phyloP scores from a whole-genome alignment of 1,284 basidiomycete species.

The Chondrostereum purpureum region DNA sequence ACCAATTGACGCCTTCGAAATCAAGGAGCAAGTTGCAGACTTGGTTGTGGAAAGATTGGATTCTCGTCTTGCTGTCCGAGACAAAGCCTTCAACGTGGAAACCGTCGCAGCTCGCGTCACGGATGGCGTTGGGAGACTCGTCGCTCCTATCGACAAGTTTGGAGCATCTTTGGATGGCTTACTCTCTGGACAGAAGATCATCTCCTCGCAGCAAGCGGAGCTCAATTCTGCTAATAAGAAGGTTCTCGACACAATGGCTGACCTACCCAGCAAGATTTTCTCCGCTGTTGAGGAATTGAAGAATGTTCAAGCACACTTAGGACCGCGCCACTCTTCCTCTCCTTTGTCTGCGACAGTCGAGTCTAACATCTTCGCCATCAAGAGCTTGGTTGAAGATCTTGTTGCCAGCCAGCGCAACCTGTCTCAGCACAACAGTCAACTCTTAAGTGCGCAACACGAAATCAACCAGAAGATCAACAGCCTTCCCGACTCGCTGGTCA shows the following conservation, averaged over 20 bases:
- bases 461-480: slow-evolving; percentile 45
- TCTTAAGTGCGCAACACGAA: slow-evolving; percentile 43
- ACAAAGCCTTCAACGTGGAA: slow-evolving; percentile 62
- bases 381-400: slow-evolving; percentile 36
- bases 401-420: slow-evolving; percentile 36
- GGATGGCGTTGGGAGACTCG: slow-evolving; percentile 42
- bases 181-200: slow-evolving; percentile 33
- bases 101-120: slow-evolving; percentile 47
- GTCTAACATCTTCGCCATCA: slow-evolving; percentile 32
- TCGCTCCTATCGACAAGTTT: slow-evolving; percentile 40
- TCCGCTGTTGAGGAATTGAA: slow-evolving; percentile 36
- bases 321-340: slow-evolving; percentile 14
- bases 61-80: slow-evolving; percentile 68
- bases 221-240: slow-evolving; percentile 26
- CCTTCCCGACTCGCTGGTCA: slow-evolving; percentile 52
- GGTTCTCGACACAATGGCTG: slow-evolving; percentile 30
- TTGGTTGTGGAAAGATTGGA: slow-evolving; percentile 78
- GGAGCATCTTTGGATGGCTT: slow-evolving; percentile 31
- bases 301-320: slow-evolving; percentile 22
- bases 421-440: slow-evolving; percentile 40
- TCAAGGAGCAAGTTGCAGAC: slow-evolving; percentile 81
- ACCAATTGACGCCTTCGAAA: slow-evolving; percentile 72
- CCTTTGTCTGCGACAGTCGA: slow-evolving; percentile 8
- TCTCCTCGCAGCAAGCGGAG: slow-evolving; percentile 32
- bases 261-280: slow-evolving; percentile 35